Evolutionary conservation across 2,329 filamentous ascomycete species (phyloP), one percentile per base, ranked within the genome.

Genomic region (Aspergillus eucalypticola): DNA sequence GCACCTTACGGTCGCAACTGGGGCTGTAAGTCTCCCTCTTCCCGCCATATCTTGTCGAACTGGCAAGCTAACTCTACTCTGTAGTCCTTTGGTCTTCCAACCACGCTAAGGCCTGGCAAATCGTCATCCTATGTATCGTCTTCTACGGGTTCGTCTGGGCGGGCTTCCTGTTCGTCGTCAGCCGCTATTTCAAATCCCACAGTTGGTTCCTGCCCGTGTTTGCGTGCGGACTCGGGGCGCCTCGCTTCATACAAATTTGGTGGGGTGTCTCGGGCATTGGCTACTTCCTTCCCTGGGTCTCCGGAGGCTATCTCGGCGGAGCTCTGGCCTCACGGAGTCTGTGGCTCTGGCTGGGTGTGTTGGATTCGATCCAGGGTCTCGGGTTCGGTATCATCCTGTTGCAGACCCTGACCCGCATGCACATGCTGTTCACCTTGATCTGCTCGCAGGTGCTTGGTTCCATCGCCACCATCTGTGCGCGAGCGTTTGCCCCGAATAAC

Each of bases 181-280:
- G 79, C 10, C 71, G 76, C 56, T 77, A 87, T 19, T 84, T 83
- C 23, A 82, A 82, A 62, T 80, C 80, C 13, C 86, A 89, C 71
- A 84, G 81, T 52, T 89, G 87, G 87, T 83, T 88, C 64, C 75
- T 89, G 2, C 86, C 86, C n/a, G 82, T 89, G 57, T 88, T 89
- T 65, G 86, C 86, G 51, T 84, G 88, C 61, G 86, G 86, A 10
- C 81, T 89, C 10, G 85, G 74, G 2, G 85, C 86, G 3, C 87
- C 87, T 2, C 79, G 86, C 62, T 89, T 86, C 86, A 82, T 82
- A 8, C 87, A 89, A 71, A 88, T 88, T 70, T 84, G 87, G 69
- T 89, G 87, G 87, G 83, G 81, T 5, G 84, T 81, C 6, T 84
- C 81, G 10, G 81, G 82, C 10, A 82, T 87, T 60, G 87, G 85